Evolutionary conservation across 2,329 filamentous ascomycete genomes (phyloP), one percentile per base, ranked within the genome.

Genomic region (Pestalotiopsis sp.): DNA sequence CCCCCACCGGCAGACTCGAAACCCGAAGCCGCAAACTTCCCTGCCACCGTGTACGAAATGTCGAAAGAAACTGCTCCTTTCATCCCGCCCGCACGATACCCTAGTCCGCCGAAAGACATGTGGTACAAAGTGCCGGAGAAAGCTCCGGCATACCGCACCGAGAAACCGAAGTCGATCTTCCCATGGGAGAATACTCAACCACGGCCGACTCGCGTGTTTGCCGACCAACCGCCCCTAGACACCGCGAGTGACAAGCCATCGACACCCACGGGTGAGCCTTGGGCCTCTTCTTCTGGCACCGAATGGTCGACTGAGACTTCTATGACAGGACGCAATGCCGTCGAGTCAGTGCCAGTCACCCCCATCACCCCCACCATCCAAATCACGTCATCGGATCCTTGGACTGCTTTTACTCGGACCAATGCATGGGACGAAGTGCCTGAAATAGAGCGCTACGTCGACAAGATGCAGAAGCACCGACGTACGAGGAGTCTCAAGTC

Each of bases 341-440:
- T 73, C 65, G 78, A 80, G 65, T 75, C 78, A 73, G 84, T 84
- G 69, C 81, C 83, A 12, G 75, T 76, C 45, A 86, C 87, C 38
- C 83, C 87, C 66, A 78, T 79, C 58, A 86, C 85, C 65, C 84
- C 86, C 31, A 84, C 82, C 36, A 81, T 85, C 69, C 80, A 80
- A 59, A 73, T 83, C 68, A 82, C 80, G 25, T 77, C 85, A 49
- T 82, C 87, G 63, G 86, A 91, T 75, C 87, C 90, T 23, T 97
- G 93, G 93, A 87, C 89, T 71, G 86, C 86, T 61, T 97, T 92
- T 78, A 85, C 89, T n/a, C 87, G 90, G 61, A 89, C 85, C 65
- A 99, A 98, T 79, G 95, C 94, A 17, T 99, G 96, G 96, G 96
- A 99, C 75, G 93, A 93, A 66, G 88, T 97, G 66, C 93, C 93